Evolutionary conservation across 169 alveolate genomes (phyloP), one percentile per base, ranked within the genome.

Genomic region (Cryptosporidium ryanae): DNA sequence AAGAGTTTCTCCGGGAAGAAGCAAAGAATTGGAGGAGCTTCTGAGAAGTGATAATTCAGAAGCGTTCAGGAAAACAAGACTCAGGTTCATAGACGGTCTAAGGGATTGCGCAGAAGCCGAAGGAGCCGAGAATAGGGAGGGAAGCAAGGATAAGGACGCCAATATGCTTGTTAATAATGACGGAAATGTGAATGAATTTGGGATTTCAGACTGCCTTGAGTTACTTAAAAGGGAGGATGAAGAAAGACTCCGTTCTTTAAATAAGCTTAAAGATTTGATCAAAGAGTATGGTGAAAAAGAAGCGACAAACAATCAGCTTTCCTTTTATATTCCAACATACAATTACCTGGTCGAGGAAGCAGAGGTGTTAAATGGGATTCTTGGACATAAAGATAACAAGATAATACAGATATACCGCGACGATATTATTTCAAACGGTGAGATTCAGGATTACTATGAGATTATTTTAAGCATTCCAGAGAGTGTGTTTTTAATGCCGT

Each of bases 401-500:
- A 8, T 17, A 12, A 46, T 76, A n/a, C 17, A 10, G 3, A 76
- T 76, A 18, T 76, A 76, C 34, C 57, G 34, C 34, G 76, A 76
- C 27, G 87, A 76, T 59, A 17, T 68, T 23, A 12, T 38, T 23
- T 10, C 23, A 6, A 43, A 76, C 59, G 27, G 71, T 10, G 61
- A 59, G 12, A 76, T 76, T 12, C 76, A 76, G 34, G 87, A 76
- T 25, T 34, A 76, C 46, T 15, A 57, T 1, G 87, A 76, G 32
- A n/a, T 76, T 55, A 59, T 61, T 43, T 65, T 76, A 10, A 65
- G 87, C 10, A 61, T 59, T 23, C 87, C 87, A 2, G 65, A 55
- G 15, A n/a, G 63, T 29, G 25, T 76, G 3, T 44, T 61, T 32
- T 59, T 76, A 48, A 61, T 61, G 71, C 87, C 87, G 12, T 76